phyloP scores from a whole-genome alignment of 495 filamentous ascomycete species.

The Venustampulla echinocandica region DNA sequence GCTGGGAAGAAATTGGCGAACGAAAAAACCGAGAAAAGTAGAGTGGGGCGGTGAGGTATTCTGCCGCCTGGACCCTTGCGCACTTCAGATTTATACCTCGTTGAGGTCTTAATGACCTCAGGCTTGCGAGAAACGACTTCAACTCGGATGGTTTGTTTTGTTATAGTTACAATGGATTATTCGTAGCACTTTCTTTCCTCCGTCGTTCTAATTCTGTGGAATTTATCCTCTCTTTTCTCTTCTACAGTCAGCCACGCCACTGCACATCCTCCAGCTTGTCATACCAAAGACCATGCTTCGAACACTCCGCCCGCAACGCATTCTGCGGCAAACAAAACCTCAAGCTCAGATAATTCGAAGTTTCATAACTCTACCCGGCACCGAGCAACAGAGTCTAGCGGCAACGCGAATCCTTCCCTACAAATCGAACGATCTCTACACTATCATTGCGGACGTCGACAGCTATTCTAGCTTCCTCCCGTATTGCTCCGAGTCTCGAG shows the following conservation, averaged over 20 bases:
- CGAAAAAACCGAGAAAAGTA: not conserved
- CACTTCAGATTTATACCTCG: not conserved
- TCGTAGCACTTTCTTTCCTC: too few relatives aligned
- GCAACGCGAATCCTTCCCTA: slow-evolving; percentile 77
- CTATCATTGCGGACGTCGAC: slow-evolving; percentile 73
- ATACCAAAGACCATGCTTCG: slow-evolving; percentile 17
- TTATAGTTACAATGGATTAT: too few relatives aligned
- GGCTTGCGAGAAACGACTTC: not conserved
- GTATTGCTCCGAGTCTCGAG: slow-evolving; percentile 63
- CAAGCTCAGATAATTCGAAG: slow-evolving; percentile 11
- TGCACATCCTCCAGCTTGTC: too few relatives aligned
- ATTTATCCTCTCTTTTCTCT: too few relatives aligned
- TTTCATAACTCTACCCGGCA: slow-evolving; percentile 33
- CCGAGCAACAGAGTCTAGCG: slow-evolving; percentile 48
- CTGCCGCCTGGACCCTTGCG: not conserved
- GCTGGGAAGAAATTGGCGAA: not conserved
- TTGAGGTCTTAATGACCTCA: not conserved
- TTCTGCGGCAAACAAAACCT: slow-evolving; percentile 5
- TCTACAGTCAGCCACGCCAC: too few relatives aligned
- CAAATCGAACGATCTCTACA: slow-evolving; percentile 59
- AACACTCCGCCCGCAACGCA: slow-evolving; percentile 3
- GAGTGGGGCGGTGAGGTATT: not conserved
- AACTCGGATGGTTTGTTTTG: too few relatives aligned
- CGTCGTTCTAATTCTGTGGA: too few relatives aligned
- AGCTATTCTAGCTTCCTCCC: slow-evolving; percentile 78